phyloP scores from a whole-genome alignment of 129 eudicot genomes.

The Deinandra increscens region DNA sequence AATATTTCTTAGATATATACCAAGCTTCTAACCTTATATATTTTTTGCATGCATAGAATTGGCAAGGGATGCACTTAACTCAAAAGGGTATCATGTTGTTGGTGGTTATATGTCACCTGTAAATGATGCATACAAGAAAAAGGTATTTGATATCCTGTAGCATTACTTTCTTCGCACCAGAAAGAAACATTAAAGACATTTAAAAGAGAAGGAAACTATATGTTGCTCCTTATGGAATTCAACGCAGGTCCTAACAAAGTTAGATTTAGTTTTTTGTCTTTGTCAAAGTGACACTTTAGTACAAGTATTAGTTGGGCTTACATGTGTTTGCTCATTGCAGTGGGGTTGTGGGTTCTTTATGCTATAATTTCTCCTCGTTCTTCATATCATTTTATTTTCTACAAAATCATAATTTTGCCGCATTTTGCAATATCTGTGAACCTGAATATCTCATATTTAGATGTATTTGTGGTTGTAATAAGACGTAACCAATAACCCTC shows the following conservation, averaged over 20 bases:
- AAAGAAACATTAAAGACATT: background rate
- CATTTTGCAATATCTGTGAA: background rate
- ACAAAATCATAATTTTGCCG: conserved; percentile 1
- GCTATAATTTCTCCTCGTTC: background rate
- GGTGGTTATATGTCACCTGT: conserved; percentile 98
- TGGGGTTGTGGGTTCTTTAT: background rate
- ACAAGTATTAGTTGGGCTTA: background rate
- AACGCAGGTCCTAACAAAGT: background rate
- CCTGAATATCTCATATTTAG: background rate
- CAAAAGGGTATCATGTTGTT: conserved; percentile 70
- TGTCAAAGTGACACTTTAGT: background rate
- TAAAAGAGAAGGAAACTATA: background rate
- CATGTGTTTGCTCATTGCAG: background rate
- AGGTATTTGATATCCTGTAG: conserved; percentile 41
- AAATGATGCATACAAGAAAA: conserved; percentile 86
- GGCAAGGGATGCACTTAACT: conserved; percentile 80
- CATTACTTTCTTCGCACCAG: background rate
- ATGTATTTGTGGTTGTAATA: conserved; percentile 6
- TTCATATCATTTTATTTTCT: background rate
- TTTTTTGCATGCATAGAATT: conserved; percentile 51
- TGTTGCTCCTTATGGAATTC: background rate
- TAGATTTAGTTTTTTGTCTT: background rate
- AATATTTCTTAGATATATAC: background rate
- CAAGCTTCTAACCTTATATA: background rate
- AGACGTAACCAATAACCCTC: too few species aligned